Conservation (phyloP, 2,329 filamentous ascomycete species). For the Talaromyces sp. region DNA sequence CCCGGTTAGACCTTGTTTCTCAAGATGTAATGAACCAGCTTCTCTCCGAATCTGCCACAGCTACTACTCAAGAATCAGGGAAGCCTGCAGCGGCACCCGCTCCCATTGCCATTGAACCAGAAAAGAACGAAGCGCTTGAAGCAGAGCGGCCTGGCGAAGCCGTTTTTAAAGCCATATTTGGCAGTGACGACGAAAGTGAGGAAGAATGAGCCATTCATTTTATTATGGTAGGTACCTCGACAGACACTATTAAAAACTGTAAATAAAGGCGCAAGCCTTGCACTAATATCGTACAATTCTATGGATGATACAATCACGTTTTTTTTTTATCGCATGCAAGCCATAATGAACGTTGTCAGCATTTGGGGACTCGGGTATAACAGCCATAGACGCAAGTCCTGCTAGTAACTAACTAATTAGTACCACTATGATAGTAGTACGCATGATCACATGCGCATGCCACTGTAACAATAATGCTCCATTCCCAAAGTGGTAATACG, state of each 20-base stretch:
- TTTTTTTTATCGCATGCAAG: neutral
- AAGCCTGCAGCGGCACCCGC: constrained; percentile 7
- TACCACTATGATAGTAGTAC: neutral
- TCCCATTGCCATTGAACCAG: constrained; percentile 56
- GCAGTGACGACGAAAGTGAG: constrained; percentile 72
- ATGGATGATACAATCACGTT: neutral
- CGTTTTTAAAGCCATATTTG: constrained; percentile 90
- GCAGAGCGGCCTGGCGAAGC: constrained; percentile 70
- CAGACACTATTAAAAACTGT: neutral
- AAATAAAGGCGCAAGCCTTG: neutral
- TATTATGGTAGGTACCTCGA: neutral
- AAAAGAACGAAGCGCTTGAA: constrained; percentile 74
- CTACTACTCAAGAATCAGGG: neutral
- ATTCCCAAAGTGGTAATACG: neutral
- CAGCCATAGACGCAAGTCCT: neutral
- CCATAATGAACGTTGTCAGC: too few relatives aligned
- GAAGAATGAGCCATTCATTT: constrained; percentile 18
- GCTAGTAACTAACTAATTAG: too few relatives aligned
- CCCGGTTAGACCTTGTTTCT: constrained; percentile 45
- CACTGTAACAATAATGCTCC: too few relatives aligned
- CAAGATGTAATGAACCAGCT: constrained; percentile 54
- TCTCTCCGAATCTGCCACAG: constrained; percentile 42
- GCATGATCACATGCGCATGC: neutral
- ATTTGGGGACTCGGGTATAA: too few relatives aligned
- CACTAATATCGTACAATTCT: neutral